phyloP scores from a whole-genome alignment of 2,329 filamentous ascomycete genomes.

The Apiospora kogelbergensis region DNA sequence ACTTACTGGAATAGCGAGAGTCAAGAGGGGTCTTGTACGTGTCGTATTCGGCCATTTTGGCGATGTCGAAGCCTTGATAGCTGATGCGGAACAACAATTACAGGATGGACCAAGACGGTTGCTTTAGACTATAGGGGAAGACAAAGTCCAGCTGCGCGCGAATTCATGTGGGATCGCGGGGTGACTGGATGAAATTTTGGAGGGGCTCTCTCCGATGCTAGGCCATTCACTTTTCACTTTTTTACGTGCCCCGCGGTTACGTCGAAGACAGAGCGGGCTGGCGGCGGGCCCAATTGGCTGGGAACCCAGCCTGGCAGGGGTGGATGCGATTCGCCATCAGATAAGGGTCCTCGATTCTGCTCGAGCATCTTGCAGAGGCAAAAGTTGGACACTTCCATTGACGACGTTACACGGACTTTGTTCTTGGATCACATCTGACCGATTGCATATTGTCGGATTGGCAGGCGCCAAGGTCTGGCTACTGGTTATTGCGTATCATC shows the following conservation, averaged over 20 bases:
- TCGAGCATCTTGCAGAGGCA: not conserved
- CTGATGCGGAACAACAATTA: not conserved
- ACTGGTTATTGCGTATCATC: conserved; percentile 27
- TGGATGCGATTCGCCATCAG: not conserved
- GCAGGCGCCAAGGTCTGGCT: too few relatives aligned
- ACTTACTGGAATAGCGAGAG: conserved; percentile 16
- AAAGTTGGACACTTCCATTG: too few relatives aligned
- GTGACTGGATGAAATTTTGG: conserved; percentile 1
- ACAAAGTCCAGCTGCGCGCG: not conserved
- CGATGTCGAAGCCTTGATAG: not conserved
- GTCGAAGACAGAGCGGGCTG: not conserved
- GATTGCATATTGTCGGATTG: not conserved
- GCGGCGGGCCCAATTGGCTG: not conserved
- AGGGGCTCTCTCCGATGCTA: conserved; percentile 1
- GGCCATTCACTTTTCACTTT: conserved; percentile 5
- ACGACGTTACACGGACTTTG: too few relatives aligned
- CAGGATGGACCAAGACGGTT: not conserved
- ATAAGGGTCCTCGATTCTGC: not conserved
- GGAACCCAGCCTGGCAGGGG: not conserved
- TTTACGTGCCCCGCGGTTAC: not conserved
- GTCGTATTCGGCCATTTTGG: conserved; percentile 14
- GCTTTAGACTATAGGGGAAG: not conserved
- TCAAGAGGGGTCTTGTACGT: conserved; percentile 17
- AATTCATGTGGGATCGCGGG: conserved; percentile 7
- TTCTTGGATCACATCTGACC: too few relatives aligned